Percentiles rank a stretch among this genome's conserved stretches.
These are phyloP conservation scores for Hypoxylon cercidicola DNA, from an alignment of 495 filamentous ascomycete genomes.

Conservation along the genomic window DNA sequence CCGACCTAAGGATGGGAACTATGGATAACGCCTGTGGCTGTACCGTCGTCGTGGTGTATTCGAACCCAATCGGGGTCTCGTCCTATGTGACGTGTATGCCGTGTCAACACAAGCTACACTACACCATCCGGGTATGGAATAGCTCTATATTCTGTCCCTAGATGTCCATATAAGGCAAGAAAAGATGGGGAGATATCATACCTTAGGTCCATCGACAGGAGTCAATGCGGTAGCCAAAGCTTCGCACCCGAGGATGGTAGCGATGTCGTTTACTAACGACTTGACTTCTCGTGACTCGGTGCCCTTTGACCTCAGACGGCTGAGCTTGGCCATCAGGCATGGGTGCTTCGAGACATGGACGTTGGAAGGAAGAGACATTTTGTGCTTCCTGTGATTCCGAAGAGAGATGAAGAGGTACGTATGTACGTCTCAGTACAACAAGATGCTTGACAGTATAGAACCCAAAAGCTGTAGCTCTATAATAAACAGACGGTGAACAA, in stretches of 20 bases:
- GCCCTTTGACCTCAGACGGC: constrained; percentile 78
- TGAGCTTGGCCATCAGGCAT: constrained; percentile 87
- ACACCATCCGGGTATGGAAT: not conserved
- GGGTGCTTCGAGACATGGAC: constrained; percentile 88
- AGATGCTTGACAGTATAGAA: not conserved
- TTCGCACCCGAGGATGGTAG: constrained; percentile 83
- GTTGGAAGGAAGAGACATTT: constrained; percentile 67
- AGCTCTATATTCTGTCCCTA: not conserved
- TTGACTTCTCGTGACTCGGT: constrained; percentile 82
- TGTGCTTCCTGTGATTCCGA: constrained; percentile 14
- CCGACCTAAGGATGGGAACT: constrained; percentile 92
- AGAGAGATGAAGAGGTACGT: constrained; percentile 4
- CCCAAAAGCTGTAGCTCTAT: too few relatives aligned
- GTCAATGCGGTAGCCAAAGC: constrained; percentile 76
- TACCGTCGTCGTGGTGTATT: constrained; percentile 70
- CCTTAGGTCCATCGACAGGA: constrained; percentile 55
- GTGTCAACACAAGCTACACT: constrained; percentile 10
- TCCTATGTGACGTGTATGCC: constrained; percentile 59
- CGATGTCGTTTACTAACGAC: constrained; percentile 83
- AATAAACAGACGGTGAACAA: too few relatives aligned
- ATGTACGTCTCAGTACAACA: constrained; percentile 11
- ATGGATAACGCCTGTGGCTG: constrained; percentile 74
- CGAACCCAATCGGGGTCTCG: constrained; percentile 76
- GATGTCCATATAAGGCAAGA: not conserved
- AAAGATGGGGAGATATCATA: constrained; percentile 38